Percentiles rank a stretch among this genome's conserved stretches.
phyloP scores from a whole-genome alignment of 2,329 filamentous ascomycete species.

The Phoma sp. region DNA sequence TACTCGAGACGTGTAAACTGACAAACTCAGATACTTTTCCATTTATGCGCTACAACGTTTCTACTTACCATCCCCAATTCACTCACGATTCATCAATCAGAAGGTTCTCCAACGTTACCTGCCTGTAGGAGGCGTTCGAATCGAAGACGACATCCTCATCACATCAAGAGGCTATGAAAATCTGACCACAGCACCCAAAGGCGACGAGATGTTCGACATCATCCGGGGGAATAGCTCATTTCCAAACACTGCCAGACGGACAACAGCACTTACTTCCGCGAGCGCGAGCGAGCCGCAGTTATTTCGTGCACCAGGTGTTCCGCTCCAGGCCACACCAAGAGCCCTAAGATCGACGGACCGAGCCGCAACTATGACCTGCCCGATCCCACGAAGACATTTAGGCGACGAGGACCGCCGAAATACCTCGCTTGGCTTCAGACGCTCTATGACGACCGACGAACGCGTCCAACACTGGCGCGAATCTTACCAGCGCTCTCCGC shows the following conservation, averaged over 20 bases:
- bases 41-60: slow-evolving; percentile 80
- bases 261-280: not conserved
- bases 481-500: not conserved
- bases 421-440: slow-evolving; percentile 26
- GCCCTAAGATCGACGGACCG: slow-evolving; percentile 24
- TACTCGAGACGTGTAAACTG: not conserved
- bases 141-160: slow-evolving; percentile 76
- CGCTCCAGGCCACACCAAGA: slow-evolving; percentile 17
- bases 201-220: slow-evolving; percentile 67
- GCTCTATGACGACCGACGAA: slow-evolving; percentile 35
- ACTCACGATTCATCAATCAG: slow-evolving; percentile 78
- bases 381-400: not conserved
- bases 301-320: slow-evolving; percentile 37
- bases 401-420: slow-evolving; percentile 21
- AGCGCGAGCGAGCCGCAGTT: slow-evolving; percentile 17
- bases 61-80: slow-evolving; percentile 73
- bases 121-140: slow-evolving; percentile 78
- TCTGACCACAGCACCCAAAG: slow-evolving; percentile 74
- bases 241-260: not conserved
- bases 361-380: slow-evolving; percentile 34
- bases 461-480: slow-evolving; percentile 28
- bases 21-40: slow-evolving; percentile 79
- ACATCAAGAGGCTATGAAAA: slow-evolving; percentile 74
- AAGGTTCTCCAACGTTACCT: slow-evolving; percentile 79
- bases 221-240: slow-evolving; percentile 42